Percentiles rank a stretch among this genome's conserved stretches.
Conservation (phyloP, 2,329 filamentous ascomycete genomes). For the Cytospora piceae region DNA sequence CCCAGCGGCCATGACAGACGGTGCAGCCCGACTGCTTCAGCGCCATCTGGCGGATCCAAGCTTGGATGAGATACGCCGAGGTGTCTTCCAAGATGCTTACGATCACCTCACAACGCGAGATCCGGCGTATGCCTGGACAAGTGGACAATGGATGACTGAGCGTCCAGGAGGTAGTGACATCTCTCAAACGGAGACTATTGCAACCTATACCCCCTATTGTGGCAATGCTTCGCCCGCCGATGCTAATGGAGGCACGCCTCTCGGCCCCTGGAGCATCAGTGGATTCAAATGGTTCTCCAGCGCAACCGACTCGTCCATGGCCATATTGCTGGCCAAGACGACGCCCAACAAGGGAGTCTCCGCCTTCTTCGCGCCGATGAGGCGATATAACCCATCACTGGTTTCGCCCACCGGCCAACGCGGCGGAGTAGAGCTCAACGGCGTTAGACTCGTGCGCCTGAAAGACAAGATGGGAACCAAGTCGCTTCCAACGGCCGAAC, state of each 20-base stretch:
- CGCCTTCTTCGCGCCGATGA: conserved; percentile 68
- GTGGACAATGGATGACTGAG: conserved; percentile 80
- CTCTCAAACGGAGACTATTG: conserved; percentile 67
- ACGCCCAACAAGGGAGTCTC: conserved; percentile 53
- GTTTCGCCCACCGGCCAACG: conserved; percentile 24
- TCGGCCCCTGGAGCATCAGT: conserved; percentile 63
- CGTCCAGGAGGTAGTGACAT: conserved; percentile 71
- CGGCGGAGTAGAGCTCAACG: conserved; percentile 58
- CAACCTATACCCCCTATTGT: conserved; percentile 40
- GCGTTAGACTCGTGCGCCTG: conserved; percentile 68
- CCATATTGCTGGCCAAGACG: conserved; percentile 66
- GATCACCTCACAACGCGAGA: conserved; percentile 58
- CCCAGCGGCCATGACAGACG: conserved; percentile 69
- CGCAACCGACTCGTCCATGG: conserved; percentile 67
- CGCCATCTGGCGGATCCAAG: conserved; percentile 43
- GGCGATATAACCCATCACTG: conserved; percentile 43
- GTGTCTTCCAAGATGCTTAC: conserved; percentile 57
- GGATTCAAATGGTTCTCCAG: conserved; percentile 77
- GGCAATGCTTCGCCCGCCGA: conserved; percentile 32
- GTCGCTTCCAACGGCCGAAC: conserved; percentile 71
- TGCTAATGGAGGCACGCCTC: conserved; percentile 38
- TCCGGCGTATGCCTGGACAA: conserved; percentile 63
- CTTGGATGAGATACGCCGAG: conserved; percentile 38
- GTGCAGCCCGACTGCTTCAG: conserved; percentile 57
- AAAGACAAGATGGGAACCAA: conserved; percentile 76